Evolutionary conservation across 345 rosid genomes (phyloP), one percentile per base, ranked within the genome.

Genomic region (Acer yangbiense): DNA sequence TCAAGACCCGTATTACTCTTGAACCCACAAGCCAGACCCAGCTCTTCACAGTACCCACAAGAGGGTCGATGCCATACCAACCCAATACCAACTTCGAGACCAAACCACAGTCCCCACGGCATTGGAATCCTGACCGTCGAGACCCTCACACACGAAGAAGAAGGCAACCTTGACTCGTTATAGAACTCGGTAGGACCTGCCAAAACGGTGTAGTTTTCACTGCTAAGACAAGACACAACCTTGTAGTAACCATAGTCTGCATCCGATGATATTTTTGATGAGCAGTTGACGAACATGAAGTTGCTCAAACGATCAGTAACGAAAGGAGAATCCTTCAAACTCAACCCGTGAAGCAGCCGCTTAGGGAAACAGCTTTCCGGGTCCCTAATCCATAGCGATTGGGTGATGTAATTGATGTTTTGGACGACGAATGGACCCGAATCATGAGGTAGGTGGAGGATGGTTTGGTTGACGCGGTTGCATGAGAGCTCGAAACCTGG

Each of bases 231-330:
- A 9, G 21, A 5, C 23, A 85, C 25, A 7, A 10, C 10, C 16
- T 13, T 77, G 61, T n/a, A 27, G 11, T 55, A 46, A 16, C 61
- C 21, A 11, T 57, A 0, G 0, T 4, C 58, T 16, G 32, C 17
- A n/a, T 54, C 66, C 1, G 39, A 5, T 35, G 39, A 35, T 35
- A 35, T 35, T 35, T 4, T 35, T 35, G 52, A 44, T 4, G 89
- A 79, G 69, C 87, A 86, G 8, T 84, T 82, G 75, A 84, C 71
- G 21, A 84, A 75, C 60, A 79, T 80, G 84, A 80, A 84, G 44
- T 72, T 74, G 29, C 16, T 7, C 61, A 13, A 62, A 41, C 32
- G 41, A 5, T 62, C 67, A 4, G 79, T 12, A 7, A 46, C 25
- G 25, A 82, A 82, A 4, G 62, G 79, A 69, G 82, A 46, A 12